Conservation (phyloP, 495 filamentous ascomycete species). For the Aspergillus carlsbadensis region DNA sequence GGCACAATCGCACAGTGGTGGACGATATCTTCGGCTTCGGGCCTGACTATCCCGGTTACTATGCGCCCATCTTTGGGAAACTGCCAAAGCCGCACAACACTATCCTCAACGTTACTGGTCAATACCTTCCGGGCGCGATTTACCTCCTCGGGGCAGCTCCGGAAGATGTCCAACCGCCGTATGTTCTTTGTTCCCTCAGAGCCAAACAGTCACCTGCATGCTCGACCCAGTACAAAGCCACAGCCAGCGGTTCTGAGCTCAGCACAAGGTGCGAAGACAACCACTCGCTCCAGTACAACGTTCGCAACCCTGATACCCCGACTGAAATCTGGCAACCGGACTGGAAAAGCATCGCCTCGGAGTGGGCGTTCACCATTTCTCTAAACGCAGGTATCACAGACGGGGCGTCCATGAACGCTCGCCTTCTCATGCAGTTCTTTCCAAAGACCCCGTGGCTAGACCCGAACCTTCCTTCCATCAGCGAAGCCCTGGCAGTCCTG, state of each 20-base stretch:
- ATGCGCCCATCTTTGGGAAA: slow-evolving; percentile 64
- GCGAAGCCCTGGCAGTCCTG: slow-evolving; percentile 67
- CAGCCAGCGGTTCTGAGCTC: slow-evolving; percentile 53
- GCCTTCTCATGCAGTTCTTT: slow-evolving; percentile 59
- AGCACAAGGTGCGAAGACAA: slow-evolving; percentile 56
- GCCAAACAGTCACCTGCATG: slow-evolving; percentile 59
- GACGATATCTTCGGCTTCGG: slow-evolving; percentile 71
- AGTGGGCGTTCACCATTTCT: slow-evolving; percentile 56
- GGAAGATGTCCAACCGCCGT: slow-evolving; percentile 31
- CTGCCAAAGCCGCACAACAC: slow-evolving; percentile 63
- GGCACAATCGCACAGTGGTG: slow-evolving; percentile 57
- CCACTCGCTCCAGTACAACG: slow-evolving; percentile 52
- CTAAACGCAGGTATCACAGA: slow-evolving; percentile 60
- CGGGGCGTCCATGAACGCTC: slow-evolving; percentile 58
- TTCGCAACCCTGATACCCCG: slow-evolving; percentile 31
- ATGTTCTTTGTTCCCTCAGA: slow-evolving; percentile 62
- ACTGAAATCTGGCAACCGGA: slow-evolving; percentile 38
- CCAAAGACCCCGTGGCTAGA: slow-evolving; percentile 29
- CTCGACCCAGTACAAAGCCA: slow-evolving; percentile 60
- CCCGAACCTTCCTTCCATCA: slow-evolving; percentile 55
- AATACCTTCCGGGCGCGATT: slow-evolving; percentile 46
- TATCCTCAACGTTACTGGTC: slow-evolving; percentile 52
- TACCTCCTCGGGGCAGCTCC: slow-evolving; percentile 63
- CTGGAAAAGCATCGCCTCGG: slow-evolving; percentile 58
- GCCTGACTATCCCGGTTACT: slow-evolving; percentile 37